Percentiles rank a stretch among this genome's conserved stretches.
phyloP scores from a whole-genome alignment of 2,329 filamentous ascomycete genomes.

The Xylariomycetidae sp. region DNA sequence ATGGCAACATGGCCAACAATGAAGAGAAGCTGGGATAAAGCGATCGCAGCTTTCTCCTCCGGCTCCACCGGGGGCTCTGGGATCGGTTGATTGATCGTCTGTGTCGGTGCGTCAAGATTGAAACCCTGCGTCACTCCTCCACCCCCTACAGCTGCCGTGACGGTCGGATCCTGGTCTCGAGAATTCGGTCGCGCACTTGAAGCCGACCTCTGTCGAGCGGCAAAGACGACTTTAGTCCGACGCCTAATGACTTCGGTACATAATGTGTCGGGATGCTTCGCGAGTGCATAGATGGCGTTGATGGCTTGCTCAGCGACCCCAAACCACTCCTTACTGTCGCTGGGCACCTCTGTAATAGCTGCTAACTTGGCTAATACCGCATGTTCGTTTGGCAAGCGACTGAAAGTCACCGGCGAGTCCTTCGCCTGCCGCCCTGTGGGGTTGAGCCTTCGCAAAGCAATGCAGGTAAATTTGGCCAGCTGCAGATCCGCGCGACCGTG shows the following conservation, averaged over 20 bases:
- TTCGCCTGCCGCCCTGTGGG: constrained; percentile 76
- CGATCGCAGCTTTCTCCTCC: constrained; percentile 66
- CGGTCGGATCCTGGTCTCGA: constrained; percentile 36
- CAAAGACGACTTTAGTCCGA: constrained; percentile 80
- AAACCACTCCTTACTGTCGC: constrained; percentile 92
- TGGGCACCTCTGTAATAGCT: constrained; percentile 77
- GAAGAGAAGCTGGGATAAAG: constrained; percentile 86
- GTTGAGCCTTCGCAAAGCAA: constrained; percentile 87
- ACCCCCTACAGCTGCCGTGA: constrained; percentile 25
- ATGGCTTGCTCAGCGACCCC: constrained; percentile 95
- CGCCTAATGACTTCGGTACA: constrained; percentile 86
- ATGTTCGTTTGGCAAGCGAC: constrained; percentile 86
- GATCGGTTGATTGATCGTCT: constrained; percentile 22
- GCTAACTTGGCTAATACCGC: constrained; percentile 78
- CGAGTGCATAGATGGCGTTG: constrained; percentile 87
- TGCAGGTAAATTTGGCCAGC: constrained; percentile 91
- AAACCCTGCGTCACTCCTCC: constrained; percentile 18
- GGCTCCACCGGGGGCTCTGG: constrained; percentile 34
- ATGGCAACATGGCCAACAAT: constrained; percentile 95
- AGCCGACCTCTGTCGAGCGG: constrained; percentile 34
- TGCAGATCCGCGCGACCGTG: constrained; percentile 79
- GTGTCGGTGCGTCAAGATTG: constrained; percentile 25
- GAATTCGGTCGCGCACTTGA: constrained; percentile 42
- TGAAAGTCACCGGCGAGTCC: constrained; percentile 62
- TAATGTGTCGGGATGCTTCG: constrained; percentile 88